Conservation (phyloP, 108 stramenopile species). For the Bacterosira constricta region DNA sequence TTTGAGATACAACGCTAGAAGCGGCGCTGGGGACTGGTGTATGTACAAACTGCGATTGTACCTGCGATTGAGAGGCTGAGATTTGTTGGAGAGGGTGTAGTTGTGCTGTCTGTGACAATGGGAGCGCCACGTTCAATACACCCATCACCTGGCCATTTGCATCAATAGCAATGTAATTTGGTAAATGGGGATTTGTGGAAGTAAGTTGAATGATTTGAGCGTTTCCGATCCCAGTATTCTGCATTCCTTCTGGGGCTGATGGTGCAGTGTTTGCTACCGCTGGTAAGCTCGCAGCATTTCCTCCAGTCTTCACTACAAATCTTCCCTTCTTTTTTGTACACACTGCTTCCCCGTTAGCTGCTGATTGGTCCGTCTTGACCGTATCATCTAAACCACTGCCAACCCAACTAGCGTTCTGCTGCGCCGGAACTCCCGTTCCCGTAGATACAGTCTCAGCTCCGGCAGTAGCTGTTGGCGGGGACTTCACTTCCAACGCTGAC, state of each 20-base stretch:
- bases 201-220: not conserved
- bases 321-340: conserved; percentile 21
- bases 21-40: not conserved
- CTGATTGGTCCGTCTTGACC: not conserved
- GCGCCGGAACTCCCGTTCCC: not conserved
- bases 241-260: not conserved
- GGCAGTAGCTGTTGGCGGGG: not conserved
- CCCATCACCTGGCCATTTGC: conserved; percentile 13
- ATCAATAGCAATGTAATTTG: not conserved
- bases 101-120: not conserved
- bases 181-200: not conserved
- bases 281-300: not conserved
- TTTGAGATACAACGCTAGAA: not conserved
- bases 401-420: not conserved
- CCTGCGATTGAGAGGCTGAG: not conserved
- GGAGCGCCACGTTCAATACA: not conserved
- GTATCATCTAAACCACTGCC: not conserved
- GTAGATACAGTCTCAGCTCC: not conserved
- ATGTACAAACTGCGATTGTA: not conserved
- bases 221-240: not conserved
- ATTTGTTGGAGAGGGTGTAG: not conserved
- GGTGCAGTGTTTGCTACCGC: not conserved
- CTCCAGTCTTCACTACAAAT: conserved; percentile 25
- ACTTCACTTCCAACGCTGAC: not conserved
- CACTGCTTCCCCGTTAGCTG: not conserved